Evolutionary conservation across 2,329 filamentous ascomycete species (phyloP).

Genomic region (Fusarium sp.): DNA sequence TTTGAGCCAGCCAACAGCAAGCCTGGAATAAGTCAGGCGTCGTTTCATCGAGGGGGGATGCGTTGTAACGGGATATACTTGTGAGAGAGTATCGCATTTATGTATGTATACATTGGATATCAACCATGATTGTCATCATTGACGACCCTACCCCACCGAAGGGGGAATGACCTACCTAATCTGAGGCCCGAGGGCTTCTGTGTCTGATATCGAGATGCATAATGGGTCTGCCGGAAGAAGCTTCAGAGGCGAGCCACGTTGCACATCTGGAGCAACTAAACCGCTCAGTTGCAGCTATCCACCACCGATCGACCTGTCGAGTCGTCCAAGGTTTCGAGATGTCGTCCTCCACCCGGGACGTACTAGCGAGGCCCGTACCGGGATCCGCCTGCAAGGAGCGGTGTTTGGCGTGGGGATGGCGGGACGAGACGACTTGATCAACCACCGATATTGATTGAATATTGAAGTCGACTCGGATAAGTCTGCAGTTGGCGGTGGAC

Average conservation of each 20-base stretch:
- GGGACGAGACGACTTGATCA: slow-evolving; percentile 24
- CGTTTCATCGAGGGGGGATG: slow-evolving; percentile 16
- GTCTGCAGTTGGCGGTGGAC: slow-evolving; percentile 29
- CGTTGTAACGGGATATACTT: slow-evolving; percentile 15
- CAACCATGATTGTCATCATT: slow-evolving; percentile 36
- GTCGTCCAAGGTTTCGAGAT: slow-evolving; percentile 39
- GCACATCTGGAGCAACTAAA: slow-evolving; percentile 49
- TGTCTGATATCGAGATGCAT: slow-evolving; percentile 44
- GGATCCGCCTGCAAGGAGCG: slow-evolving; percentile 35
- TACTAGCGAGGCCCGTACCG: slow-evolving; percentile 36
- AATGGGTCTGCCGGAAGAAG: slow-evolving; percentile 45
- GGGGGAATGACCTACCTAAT: slow-evolving; percentile 30
- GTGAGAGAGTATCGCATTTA: slow-evolving; percentile 2
- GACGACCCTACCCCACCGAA: slow-evolving; percentile 38
- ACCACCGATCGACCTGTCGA: slow-evolving; percentile 28
- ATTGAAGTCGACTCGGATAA: slow-evolving; percentile 7
- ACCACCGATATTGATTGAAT: slow-evolving; percentile 9
- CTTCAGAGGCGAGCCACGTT: slow-evolving; percentile 52
- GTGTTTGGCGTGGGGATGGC: slow-evolving; percentile 37
- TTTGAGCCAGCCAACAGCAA: slow-evolving; percentile 15
- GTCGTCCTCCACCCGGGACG: slow-evolving; percentile 25
- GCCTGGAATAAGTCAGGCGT: slow-evolving; percentile 22
- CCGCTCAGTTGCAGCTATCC: slow-evolving; percentile 47
- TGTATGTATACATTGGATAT: slow-evolving; percentile 8
- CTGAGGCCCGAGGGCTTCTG: slow-evolving; percentile 46